Base-by-base conservation (phyloP, 176 grass and related monocot genomes). In the Elaeis guineensis region DNA sequence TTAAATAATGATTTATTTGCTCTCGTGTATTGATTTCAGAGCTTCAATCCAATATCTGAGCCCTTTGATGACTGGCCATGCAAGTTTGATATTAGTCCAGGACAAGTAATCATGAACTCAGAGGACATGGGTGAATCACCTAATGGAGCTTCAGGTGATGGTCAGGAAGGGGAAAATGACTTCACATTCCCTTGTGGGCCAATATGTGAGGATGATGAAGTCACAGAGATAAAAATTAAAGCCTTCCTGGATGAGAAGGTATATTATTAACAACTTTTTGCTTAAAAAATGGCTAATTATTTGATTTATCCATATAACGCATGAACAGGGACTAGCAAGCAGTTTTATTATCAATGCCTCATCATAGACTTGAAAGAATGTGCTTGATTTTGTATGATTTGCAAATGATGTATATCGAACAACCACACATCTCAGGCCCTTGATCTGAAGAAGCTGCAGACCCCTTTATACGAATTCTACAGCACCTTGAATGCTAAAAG, bases 231-330 rank as follows among this genome's bases (percentile, higher is more conserved):
- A 72, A 98, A 92, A 75, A 98, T 98, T 64, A 91, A 83, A 64
- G 87, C 81, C 58, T 98, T 92, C 81, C 88, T 98, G 62, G 87
- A 93, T 9, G 88, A 98, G 54, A 98, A 93, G 88, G 94, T 98
- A 14, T 44, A 3, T 44, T 44, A 16, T 18, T 19, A 55, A 49
- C 24, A 63, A 11, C 2, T 44, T 44, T 35, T 44, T 44, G 35
- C 35, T 44, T 44, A 44, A 44, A 12, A 44, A 44, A 29, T 30
- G 28, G 5, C 35, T 44, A 14, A 44, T 44, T 44, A 44, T 44
- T 44, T 44, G 35, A 3, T 44, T 44, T 44, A 44, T 44, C 35
- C 35, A 44, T 44, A 44, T 14, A 44, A 44, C 0, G 35, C 35
- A 44, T 14, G 35, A 44, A 44, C 35, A 44, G 14, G 9, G 35